phyloP scores from a whole-genome alignment of 164 flowering plant species.

The Vitis amurensis region DNA sequence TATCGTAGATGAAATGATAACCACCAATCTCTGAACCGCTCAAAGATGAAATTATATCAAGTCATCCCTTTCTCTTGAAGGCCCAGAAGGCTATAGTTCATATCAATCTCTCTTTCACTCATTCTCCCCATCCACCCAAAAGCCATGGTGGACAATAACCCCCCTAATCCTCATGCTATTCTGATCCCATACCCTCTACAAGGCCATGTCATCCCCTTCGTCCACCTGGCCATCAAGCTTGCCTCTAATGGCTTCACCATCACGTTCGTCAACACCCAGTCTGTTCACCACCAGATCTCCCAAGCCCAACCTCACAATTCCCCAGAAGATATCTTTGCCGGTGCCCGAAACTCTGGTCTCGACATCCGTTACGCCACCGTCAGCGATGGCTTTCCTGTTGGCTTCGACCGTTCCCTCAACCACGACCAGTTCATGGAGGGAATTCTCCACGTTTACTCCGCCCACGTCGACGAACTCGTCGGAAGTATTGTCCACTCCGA shows the following conservation, averaged over 20 bases:
- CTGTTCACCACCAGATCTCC: conserved; percentile 43
- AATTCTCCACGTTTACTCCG: conserved; percentile 38
- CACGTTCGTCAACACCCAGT: conserved; percentile 57
- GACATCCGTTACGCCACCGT: conserved; percentile 51
- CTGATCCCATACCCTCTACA: conserved; percentile 53
- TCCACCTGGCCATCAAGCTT: conserved; percentile 52
- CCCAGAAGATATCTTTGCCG: conserved; percentile 36
- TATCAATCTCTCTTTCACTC: not conserved
- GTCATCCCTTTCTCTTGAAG: too few species aligned
- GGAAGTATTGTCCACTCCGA: conserved; percentile 17
- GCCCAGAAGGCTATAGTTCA: not conserved
- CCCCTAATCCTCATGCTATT: conserved; percentile 48
- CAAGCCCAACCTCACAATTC: conserved; percentile 22
- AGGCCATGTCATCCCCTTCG: conserved; percentile 65
- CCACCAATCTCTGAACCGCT: too few species aligned
- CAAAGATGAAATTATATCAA: too few species aligned
- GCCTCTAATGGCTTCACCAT: conserved; percentile 66
- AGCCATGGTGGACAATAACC: conserved; percentile 4
- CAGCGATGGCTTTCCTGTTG: conserved; percentile 57
- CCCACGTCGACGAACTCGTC: conserved; percentile 48
- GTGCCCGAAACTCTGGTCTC: conserved; percentile 42
- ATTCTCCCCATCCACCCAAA: too few species aligned
- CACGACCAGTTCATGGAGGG: conserved; percentile 49
- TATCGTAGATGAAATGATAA: too few species aligned
- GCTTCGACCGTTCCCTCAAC: conserved; percentile 49